phyloP scores from a whole-genome alignment of 352 stramenopile species.

The Ochromonadaceae sp. region DNA sequence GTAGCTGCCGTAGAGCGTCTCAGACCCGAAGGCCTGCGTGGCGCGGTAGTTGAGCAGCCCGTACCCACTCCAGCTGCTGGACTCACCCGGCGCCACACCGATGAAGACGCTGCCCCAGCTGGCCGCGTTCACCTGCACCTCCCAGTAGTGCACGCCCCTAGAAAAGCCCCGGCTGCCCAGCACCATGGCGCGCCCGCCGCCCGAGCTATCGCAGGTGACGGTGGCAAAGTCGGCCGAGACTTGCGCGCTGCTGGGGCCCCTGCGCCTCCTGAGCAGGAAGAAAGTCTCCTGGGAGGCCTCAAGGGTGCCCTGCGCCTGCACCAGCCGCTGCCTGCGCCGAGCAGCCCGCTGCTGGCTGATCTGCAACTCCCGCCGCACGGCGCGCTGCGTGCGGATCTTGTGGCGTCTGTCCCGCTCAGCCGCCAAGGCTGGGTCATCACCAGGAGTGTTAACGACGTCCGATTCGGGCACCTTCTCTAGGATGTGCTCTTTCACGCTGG shows the following conservation, averaged over 20 bases:
- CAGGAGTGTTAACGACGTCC: no score
- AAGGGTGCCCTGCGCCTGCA: constrained; percentile 57
- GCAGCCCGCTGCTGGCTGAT: no score
- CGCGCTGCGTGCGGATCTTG: constrained; percentile 17
- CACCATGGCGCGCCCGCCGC: constrained; percentile 25
- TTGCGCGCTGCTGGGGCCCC: background rate
- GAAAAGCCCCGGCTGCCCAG: constrained; percentile 38
- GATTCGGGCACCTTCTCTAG: no score
- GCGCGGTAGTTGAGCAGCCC: constrained; percentile 46
- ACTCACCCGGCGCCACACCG: constrained; percentile 29
- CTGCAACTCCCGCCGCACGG: no score
- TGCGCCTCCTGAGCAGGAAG: constrained; percentile 12
- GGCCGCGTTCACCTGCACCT: constrained; percentile 28
- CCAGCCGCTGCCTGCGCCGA: constrained; percentile 48
- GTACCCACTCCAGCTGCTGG: constrained; percentile 36
- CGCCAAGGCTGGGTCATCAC: constrained; percentile 18
- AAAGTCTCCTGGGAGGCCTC: background rate
- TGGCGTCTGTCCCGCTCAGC: constrained; percentile 20
- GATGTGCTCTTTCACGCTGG: no score
- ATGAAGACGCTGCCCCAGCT: constrained; percentile 33
- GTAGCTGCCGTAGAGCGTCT: constrained; percentile 67
- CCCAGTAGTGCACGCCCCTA: constrained; percentile 40
- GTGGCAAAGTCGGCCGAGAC: constrained; percentile 16
- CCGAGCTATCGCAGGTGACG: constrained; percentile 12
- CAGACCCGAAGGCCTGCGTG: constrained; percentile 31